Percentiles rank a stretch among this genome's conserved stretches.
These are phyloP conservation scores for Oryza glaberrima DNA, from an alignment of 176 grass and related monocot species.

Conservation along the genomic window DNA sequence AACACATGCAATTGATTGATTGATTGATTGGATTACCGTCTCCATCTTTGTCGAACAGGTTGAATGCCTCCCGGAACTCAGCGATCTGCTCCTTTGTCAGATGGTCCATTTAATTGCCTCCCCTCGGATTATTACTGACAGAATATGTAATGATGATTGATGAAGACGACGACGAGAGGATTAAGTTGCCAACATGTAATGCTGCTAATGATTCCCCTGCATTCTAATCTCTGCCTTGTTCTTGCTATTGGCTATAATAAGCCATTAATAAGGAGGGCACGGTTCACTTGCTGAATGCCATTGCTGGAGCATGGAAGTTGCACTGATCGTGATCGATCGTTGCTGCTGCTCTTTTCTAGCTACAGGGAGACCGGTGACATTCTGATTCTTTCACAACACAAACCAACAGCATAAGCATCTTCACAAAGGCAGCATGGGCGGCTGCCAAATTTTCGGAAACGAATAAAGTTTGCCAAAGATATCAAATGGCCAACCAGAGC, in stretches of 20 bases:
- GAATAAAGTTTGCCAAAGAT: neutral
- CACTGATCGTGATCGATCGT: too few relatives aligned
- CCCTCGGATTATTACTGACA: neutral
- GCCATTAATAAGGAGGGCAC: neutral
- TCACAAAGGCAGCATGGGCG: neutral
- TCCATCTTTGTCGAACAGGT: conserved; percentile 67
- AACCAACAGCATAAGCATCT: neutral
- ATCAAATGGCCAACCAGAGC: neutral
- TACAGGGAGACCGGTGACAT: neutral
- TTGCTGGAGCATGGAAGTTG: too few relatives aligned
- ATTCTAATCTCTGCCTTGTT: neutral
- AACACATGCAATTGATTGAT: neutral
- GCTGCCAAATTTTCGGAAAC: neutral
- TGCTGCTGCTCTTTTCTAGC: neutral
- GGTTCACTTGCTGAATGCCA: too few relatives aligned
- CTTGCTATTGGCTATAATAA: neutral
- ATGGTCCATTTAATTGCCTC: conserved; percentile 21
- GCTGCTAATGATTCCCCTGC: neutral
- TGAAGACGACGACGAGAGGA: neutral
- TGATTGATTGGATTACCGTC: conserved; percentile 28
- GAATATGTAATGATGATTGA: neutral
- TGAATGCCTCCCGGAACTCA: conserved; percentile 61
- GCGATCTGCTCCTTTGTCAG: conserved; percentile 53
- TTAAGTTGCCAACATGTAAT: neutral
- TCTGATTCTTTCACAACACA: neutral